Evolutionary conservation across 2,329 filamentous ascomycete genomes (phyloP).

Genomic region (Teratosphaeria viscida): DNA sequence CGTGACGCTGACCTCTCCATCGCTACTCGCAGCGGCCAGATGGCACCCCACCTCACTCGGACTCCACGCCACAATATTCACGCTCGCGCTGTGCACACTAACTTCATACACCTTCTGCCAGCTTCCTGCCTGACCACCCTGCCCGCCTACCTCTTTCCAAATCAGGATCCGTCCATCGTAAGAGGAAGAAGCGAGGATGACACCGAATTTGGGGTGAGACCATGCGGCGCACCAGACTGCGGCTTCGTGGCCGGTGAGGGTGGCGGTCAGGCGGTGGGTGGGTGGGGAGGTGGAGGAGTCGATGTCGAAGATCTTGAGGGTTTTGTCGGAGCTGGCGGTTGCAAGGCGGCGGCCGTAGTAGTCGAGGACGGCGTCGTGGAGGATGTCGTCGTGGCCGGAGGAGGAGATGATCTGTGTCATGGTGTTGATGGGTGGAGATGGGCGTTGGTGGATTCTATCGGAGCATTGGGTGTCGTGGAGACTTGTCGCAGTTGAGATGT

Average conservation of each 20-base stretch:
- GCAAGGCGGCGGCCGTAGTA: slow-evolving; percentile 95
- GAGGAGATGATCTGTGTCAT: slow-evolving; percentile 70
- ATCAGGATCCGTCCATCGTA: slow-evolving; percentile 98
- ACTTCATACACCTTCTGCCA: slow-evolving; percentile 84
- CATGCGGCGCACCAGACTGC: slow-evolving; percentile 97
- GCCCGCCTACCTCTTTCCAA: slow-evolving; percentile 71
- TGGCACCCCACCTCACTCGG: slow-evolving; percentile 92
- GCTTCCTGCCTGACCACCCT: slow-evolving; percentile 13
- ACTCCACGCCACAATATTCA: slow-evolving; percentile 97
- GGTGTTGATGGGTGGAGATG: slow-evolving; percentile 23
- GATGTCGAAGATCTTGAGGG: slow-evolving; percentile 98
- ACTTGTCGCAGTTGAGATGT: neutral
- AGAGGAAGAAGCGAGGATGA: slow-evolving; percentile 86
- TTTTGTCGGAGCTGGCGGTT: slow-evolving; percentile 95
- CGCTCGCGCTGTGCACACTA: slow-evolving; percentile 83
- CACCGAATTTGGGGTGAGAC: slow-evolving; percentile 98
- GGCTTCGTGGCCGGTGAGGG: slow-evolving; percentile 61
- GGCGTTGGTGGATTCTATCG: neutral
- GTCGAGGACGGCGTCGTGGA: slow-evolving; percentile 97
- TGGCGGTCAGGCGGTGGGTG: slow-evolving; percentile 6
- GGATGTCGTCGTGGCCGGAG: slow-evolving; percentile 97
- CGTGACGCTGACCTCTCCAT: slow-evolving; percentile 85
- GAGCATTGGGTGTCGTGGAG: neutral
- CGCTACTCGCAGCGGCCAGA: slow-evolving; percentile 85
- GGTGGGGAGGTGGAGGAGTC: slow-evolving; percentile 35